Evolutionary conservation across 2,329 filamentous ascomycete species (phyloP), one percentile per base, ranked within the genome.

Genomic region (Bipolaris zeicola): DNA sequence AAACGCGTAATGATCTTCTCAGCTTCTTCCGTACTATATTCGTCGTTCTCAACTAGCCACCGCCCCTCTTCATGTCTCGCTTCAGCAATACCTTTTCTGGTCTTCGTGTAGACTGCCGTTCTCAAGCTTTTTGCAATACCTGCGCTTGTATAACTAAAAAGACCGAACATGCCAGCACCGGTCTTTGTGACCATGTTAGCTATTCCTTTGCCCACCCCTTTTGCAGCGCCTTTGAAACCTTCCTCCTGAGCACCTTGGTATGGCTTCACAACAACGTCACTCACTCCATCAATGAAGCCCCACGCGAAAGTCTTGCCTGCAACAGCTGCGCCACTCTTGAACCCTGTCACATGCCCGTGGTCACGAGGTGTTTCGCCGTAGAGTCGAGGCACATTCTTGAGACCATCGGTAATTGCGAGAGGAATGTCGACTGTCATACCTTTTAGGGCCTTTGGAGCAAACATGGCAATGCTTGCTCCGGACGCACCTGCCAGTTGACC

Each of bases 291-390:
- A 67, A 85, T 91, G 34, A 95, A 79, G 0, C 91, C 90, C 51
- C 87, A 83, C 0, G 85, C 87, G 52, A 94, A 87, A 68, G 90
- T 89, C 73, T 82, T 91, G 2, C 89, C 85, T 1, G 91, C 92
- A 34, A 91, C 86, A 58, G 82, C 86, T 20, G 95, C 77, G 0
- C 92, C 92, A 56, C 86, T 89, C 42, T 83, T 82, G 44, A 95
- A 79, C 41, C 86, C 88, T 0, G 89, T 91, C 4, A 96, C 89
- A 61, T 89, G 89, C 50, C 90, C 88, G 1, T 83, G 78, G 3
- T 88, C 87, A 5, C 90, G 83, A 1, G 95, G 85, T 1, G 88
- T 85, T 65, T 96, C 92, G 43, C 92, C 89, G 69, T 95, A 96
- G 0, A 94, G 78, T 62, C 84, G 86, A 1, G 92, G 92, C 4